These are phyloP conservation scores for Lactarius vividus DNA, from an alignment of 768 basidiomycete genomes.

Conservation along the genomic window DNA sequence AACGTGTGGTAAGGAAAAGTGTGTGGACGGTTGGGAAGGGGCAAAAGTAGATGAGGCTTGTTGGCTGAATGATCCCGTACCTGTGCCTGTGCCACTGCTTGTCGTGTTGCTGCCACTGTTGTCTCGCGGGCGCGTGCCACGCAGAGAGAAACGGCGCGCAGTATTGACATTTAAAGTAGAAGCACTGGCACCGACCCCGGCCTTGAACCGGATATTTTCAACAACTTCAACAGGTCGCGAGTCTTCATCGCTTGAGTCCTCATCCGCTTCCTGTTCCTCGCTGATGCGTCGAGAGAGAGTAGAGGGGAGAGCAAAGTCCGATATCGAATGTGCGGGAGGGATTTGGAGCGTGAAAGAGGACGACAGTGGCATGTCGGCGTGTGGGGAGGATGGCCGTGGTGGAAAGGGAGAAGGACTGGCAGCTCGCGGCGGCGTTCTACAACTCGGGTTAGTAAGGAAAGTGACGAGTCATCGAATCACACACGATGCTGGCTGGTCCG, in stretches of 20 bases:
- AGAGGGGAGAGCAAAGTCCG: slow-evolving; percentile 37
- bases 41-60: slow-evolving; percentile 6
- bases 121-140: slow-evolving; percentile 3
- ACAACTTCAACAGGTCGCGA: slow-evolving; percentile 23
- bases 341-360: slow-evolving; percentile 36
- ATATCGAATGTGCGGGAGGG: slow-evolving; percentile 54
- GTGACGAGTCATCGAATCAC: slow-evolving; percentile 4
- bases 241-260: slow-evolving; percentile 20
- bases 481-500: slow-evolving; percentile 18
- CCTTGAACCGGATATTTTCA: slow-evolving; percentile 25
- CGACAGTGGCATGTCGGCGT: slow-evolving; percentile 16
- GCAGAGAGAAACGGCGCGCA: slow-evolving; percentile 13
- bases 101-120: slow-evolving; percentile 18
- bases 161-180: neutral
- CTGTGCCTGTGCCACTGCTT: slow-evolving; percentile 25
- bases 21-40: slow-evolving; percentile 1
- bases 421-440: slow-evolving; percentile 12
- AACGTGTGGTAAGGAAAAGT: neutral
- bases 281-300: slow-evolving; percentile 31
- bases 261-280: slow-evolving; percentile 26
- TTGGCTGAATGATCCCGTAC: slow-evolving; percentile 26
- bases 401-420: slow-evolving; percentile 21
- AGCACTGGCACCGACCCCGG: neutral
- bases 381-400: slow-evolving; percentile 27
- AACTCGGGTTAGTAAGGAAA: slow-evolving; percentile 6